These are phyloP conservation scores for Alloascoidea hylecoeti DNA, from an alignment of 805 yeast species.

Conservation along the genomic window DNA sequence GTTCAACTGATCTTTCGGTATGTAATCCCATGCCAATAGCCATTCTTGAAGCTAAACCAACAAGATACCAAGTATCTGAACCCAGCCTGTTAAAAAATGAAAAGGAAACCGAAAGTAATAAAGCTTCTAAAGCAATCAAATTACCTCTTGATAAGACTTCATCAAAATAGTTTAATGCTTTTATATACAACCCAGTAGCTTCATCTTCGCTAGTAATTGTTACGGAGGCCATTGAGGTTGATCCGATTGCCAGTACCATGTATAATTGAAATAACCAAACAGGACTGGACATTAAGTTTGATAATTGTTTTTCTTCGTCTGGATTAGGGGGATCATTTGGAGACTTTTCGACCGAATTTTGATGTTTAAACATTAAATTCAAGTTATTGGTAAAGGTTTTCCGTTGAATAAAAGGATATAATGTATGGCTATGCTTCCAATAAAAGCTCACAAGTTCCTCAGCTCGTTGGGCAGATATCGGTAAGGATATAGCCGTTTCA, in stretches of 20 bases:
- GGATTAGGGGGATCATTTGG: neutral
- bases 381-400: constrained; percentile 6
- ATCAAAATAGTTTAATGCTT: constrained; percentile 26
- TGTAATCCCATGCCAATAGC: constrained; percentile 31
- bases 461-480: no score
- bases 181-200: constrained; percentile 24
- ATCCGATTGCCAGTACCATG: constrained; percentile 41
- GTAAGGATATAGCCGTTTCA: no score
- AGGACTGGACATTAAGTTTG: constrained; percentile 5
- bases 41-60: constrained; percentile 30
- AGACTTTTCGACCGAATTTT: neutral
- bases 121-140: constrained; percentile 24
- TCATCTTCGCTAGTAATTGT: constrained; percentile 9
- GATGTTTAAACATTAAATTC: neutral
- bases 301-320: neutral
- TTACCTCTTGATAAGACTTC: constrained; percentile 24
- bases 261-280: constrained; percentile 27
- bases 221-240: constrained; percentile 26
- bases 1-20: constrained; percentile 13
- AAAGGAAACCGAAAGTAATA: constrained; percentile 31
- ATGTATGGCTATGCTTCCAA: constrained; percentile 11
- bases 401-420: constrained; percentile 8
- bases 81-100: constrained; percentile 37
- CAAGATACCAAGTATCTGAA: constrained; percentile 35
- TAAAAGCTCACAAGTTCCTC: constrained; percentile 8